Conservation (phyloP, 257 asterid genomes). For the Nemophila menziesii region DNA sequence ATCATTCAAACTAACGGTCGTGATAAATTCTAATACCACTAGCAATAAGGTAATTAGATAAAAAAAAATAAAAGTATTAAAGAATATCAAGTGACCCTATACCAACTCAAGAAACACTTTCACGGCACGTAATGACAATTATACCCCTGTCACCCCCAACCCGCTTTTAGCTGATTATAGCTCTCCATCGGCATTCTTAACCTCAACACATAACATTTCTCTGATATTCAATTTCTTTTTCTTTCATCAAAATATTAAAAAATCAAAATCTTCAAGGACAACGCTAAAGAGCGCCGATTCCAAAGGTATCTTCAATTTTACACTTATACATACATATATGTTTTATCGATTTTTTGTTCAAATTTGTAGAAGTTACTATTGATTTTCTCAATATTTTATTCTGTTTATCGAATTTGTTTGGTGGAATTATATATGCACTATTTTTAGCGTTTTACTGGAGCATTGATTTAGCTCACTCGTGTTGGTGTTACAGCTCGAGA, state of each 20-base stretch:
- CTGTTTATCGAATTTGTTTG: neutral
- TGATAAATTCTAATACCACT: neutral
- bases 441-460: neutral
- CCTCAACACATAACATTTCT: neutral
- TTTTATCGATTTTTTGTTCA: neutral
- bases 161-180: conserved; percentile 2
- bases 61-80: neutral
- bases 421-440: neutral
- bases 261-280: neutral
- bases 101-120: conserved; percentile 13
- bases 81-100: neutral
- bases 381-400: neutral
- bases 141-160: conserved; percentile 31
- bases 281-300: conserved; percentile 4
- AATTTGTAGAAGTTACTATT: neutral
- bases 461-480: neutral
- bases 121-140: conserved; percentile 43
- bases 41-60: neutral
- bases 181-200: neutral
- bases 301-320: conserved; percentile 7
- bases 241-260: neutral
- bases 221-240: neutral
- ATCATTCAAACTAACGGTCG: neutral
- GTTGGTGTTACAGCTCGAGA: neutral
- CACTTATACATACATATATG: neutral